A percentile compares a stretch with the other conserved stretches of the same genome.
Evolutionary conservation across 2,329 filamentous ascomycete genomes (phyloP).

Genomic region (Amauroascus verrucosus): DNA sequence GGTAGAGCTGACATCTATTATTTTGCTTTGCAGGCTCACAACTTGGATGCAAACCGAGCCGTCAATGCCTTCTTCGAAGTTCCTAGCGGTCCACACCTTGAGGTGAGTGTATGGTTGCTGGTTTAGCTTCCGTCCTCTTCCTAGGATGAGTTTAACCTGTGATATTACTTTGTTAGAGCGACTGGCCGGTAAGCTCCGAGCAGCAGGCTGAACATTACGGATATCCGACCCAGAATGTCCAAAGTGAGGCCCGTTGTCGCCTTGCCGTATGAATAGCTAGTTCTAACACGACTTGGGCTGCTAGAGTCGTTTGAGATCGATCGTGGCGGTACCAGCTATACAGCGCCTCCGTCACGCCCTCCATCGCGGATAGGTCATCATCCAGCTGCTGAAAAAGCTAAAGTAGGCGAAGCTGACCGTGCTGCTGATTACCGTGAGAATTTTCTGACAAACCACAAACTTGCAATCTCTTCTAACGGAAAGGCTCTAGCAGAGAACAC

Average conservation of each 20-base stretch:
- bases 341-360: constrained; percentile 38
- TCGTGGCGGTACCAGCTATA: constrained; percentile 25
- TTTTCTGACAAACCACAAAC: not conserved
- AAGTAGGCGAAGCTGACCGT: constrained; percentile 17
- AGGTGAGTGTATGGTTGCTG: constrained; percentile 25
- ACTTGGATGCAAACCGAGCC: constrained; percentile 36
- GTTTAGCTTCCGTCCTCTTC: not conserved
- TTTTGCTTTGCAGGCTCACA: constrained; percentile 30
- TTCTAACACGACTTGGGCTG: not conserved
- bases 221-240: constrained; percentile 3
- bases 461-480: not conserved
- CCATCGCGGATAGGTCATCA: constrained; percentile 33
- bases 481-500: not conserved
- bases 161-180: constrained; percentile 27
- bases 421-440: constrained; percentile 17
- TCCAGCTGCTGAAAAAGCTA: constrained; percentile 14
- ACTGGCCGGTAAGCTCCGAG: constrained; percentile 20
- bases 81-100: constrained; percentile 25
- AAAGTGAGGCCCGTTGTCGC: constrained; percentile 8
- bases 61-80: constrained; percentile 42
- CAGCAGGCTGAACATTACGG: not conserved
- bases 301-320: constrained; percentile 16
- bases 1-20: constrained; percentile 1
- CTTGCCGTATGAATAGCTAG: not conserved
- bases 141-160: constrained; percentile 24